phyloP scores from a whole-genome alignment of 176 grass and related monocot species.

The Triticum turgidum region DNA sequence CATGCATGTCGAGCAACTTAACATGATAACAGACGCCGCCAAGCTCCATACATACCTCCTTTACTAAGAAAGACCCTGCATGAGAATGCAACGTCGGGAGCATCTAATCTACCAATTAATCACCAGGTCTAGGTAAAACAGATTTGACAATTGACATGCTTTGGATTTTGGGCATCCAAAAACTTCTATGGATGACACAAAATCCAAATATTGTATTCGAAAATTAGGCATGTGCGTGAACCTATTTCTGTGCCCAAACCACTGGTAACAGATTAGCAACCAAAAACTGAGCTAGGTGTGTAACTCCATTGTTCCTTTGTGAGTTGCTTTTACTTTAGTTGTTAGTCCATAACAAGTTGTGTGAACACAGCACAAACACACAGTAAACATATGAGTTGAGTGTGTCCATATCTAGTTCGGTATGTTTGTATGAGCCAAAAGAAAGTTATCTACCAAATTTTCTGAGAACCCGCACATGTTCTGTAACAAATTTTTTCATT shows the following conservation, averaged over 20 bases:
- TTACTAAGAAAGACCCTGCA: background rate
- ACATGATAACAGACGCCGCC: background rate
- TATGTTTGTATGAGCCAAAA: background rate
- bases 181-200: background rate
- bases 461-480: background rate
- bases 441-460: background rate
- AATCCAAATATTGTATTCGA: background rate
- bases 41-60: background rate
- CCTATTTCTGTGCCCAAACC: background rate
- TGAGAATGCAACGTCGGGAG: background rate
- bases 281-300: background rate
- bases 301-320: background rate
- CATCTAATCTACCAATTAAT: constrained; percentile 10
- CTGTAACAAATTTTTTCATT: background rate
- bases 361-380: background rate
- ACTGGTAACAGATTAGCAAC: background rate
- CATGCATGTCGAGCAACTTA: background rate
- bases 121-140: constrained; percentile 3
- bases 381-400: background rate
- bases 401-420: no score
- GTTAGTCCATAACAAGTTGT: background rate
- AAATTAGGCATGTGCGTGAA: background rate
- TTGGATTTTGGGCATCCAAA: background rate
- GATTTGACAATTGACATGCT: background rate
- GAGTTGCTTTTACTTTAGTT: constrained; percentile 4